phyloP scores from a whole-genome alignment of 352 stramenopile species.

The Phytophthora brassicae region DNA sequence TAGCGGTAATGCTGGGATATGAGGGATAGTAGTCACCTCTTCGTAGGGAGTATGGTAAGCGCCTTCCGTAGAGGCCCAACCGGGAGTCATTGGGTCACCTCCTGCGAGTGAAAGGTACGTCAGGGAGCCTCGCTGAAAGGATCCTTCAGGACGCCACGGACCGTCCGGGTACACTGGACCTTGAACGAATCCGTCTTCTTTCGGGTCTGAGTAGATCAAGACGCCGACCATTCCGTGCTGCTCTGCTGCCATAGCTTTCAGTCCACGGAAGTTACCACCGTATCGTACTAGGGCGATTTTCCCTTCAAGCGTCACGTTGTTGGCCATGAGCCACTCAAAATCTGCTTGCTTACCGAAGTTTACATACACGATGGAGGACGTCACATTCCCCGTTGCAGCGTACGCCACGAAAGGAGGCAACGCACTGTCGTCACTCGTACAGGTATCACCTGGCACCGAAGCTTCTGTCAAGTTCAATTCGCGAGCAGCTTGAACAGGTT shows the following conservation, averaged over 20 bases:
- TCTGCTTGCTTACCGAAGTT: conserved; percentile 82
- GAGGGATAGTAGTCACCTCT: conserved; percentile 60
- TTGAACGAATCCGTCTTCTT: conserved; percentile 62
- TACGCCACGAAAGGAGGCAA: conserved; percentile 85
- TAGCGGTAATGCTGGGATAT: conserved; percentile 63
- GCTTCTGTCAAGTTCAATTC: conserved; percentile 62
- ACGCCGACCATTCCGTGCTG: conserved; percentile 50
- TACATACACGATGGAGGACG: conserved; percentile 70
- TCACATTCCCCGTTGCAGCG: conserved; percentile 64
- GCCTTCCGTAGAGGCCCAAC: conserved; percentile 41
- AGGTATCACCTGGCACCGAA: conserved; percentile 57
- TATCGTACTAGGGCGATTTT: conserved; percentile 77
- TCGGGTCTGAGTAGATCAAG: conserved; percentile 78
- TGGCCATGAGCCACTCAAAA: conserved; percentile 57
- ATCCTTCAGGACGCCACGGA: conserved; percentile 32
- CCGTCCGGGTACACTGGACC: conserved; percentile 62
- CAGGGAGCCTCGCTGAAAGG: conserved; percentile 73
- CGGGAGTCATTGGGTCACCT: conserved; percentile 58
- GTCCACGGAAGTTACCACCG: conserved; percentile 49
- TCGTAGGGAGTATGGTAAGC: conserved; percentile 41
- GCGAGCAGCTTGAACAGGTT: conserved; percentile 24
- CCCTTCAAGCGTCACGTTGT: conserved; percentile 50
- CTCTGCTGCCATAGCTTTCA: conserved; percentile 74
- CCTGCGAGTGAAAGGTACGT: conserved; percentile 66
- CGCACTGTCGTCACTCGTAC: conserved; percentile 48